Evolutionary conservation across 2,329 filamentous ascomycete species (phyloP).

Genomic region (Allantophomopsis lycopodina): DNA sequence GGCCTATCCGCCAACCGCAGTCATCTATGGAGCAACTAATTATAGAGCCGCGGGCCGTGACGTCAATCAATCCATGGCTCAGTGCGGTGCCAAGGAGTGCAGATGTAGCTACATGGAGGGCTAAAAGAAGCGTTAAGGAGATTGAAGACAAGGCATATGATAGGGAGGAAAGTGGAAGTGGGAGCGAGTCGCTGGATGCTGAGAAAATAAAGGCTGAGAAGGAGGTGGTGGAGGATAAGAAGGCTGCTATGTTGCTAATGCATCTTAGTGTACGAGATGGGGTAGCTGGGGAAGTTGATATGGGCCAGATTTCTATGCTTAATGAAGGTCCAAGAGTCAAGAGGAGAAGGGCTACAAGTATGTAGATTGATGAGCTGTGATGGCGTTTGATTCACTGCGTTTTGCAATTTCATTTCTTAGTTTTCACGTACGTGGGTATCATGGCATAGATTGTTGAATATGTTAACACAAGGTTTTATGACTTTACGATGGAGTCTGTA

Average conservation of each 20-base stretch:
- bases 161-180: conserved; percentile 9
- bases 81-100: conserved; percentile 26
- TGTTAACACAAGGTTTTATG: too few relatives aligned
- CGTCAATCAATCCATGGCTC: conserved; percentile 19
- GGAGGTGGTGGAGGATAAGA: conserved; percentile 21
- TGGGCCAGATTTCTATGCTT: background rate
- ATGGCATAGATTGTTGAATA: too few relatives aligned
- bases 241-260: conserved; percentile 32
- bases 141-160: conserved; percentile 12
- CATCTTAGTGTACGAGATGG: conserved; percentile 28
- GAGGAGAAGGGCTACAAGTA: conserved; percentile 20
- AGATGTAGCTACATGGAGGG: conserved; percentile 1
- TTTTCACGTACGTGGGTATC: too few relatives aligned
- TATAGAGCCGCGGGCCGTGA: too few relatives aligned
- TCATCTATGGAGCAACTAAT: too few relatives aligned
- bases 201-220: conserved; percentile 4
- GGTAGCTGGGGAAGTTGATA: background rate
- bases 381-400: too few relatives aligned
- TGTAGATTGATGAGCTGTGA: too few relatives aligned
- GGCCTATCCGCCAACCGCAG: background rate
- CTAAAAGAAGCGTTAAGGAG: conserved; percentile 10
- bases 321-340: conserved; percentile 20
- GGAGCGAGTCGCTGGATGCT: conserved; percentile 4
- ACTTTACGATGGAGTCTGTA: too few relatives aligned
- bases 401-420: too few relatives aligned